Conservation (phyloP, 805 yeast species). For the Candida awuae region DNA sequence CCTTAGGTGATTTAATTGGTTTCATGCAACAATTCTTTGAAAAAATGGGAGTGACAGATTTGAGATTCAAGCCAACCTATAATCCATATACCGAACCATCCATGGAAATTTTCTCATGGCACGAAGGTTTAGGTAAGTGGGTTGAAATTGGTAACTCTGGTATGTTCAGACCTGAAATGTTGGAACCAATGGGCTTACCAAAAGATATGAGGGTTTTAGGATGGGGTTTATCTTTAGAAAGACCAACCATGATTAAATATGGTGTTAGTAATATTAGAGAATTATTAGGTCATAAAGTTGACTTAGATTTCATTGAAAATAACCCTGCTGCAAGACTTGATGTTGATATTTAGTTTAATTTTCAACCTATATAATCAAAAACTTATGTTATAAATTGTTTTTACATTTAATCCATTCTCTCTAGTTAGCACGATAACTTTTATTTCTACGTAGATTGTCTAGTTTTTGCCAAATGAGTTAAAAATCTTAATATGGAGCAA, state of each 20-base stretch:
- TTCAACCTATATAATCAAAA: background rate
- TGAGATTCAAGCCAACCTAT: conserved; percentile 97
- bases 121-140: conserved; percentile 90
- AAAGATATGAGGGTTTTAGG: conserved; percentile 90
- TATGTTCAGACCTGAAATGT: conserved; percentile 99
- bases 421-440: too few relatives aligned
- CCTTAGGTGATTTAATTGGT: conserved; percentile 93
- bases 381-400: too few relatives aligned
- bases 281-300: conserved; percentile 92
- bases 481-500: too few relatives aligned
- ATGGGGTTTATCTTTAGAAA: conserved; percentile 93
- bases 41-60: conserved; percentile 93
- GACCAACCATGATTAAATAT: conserved; percentile 99
- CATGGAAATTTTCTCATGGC: conserved; percentile 95
- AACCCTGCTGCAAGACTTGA: conserved; percentile 98
- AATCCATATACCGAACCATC: conserved; percentile 99
- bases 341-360: conserved; percentile 43
- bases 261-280: conserved; percentile 95
- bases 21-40: conserved; percentile 96
- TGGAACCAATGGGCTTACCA: conserved; percentile 97
- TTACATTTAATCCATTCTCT: too few relatives aligned
- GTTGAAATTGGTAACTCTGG: conserved; percentile 99
- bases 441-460: too few relatives aligned
- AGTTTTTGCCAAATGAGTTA: too few relatives aligned
- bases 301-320: conserved; percentile 85